Evolutionary conservation across 2,329 filamentous ascomycete species (phyloP), one percentile per base, ranked within the genome.

Genomic region (Monosporascus sp.): DNA sequence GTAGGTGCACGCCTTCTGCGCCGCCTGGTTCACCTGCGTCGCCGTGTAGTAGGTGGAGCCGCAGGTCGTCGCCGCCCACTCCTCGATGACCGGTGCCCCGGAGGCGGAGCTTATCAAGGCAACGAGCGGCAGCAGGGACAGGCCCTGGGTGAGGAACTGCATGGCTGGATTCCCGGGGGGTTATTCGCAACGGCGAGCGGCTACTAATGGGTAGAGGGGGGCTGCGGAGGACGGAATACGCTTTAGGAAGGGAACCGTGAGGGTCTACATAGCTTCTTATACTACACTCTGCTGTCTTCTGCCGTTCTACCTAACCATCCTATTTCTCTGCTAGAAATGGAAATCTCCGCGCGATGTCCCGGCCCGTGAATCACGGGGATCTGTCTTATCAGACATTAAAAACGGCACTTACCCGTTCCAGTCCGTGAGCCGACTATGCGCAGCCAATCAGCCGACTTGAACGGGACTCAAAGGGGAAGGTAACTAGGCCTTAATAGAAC

Each of bases 21-120:
- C 66, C 40, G 84, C 83, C 9, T 73, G 68, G 57, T 68, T 70
- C 48, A 84, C 75, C 54, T 78, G 72, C 49, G 66, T 66, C 46
- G 73, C 70, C 49, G 71, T 74, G 72, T 86, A 86, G 67, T 70
- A 76, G 46, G 65, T 73, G 50, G 67, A 74, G 52, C 82, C 81
- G 65, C 84, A 86, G 48, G 74, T 78, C 72, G 67, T 70, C 68
- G 63, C 78, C 74, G 63, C 65, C n/a, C 60, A 74, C 69, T 58
- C 74, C 68, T 59, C 70, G 8, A 68, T 24, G 28, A 61, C 48
- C 14, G 70, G 65, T 17, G 62, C 62, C 22, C 67, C 63, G 48
- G 56, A 48, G 22, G 58, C 44, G 41, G 61, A 56, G 31, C 53
- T 22, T 51, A 61, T n/a, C n/a, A 60, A 28, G 41, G 63, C 61